Evolutionary conservation across 345 rosid species (phyloP).

Genomic region (Chamaenerion angustifolium): DNA sequence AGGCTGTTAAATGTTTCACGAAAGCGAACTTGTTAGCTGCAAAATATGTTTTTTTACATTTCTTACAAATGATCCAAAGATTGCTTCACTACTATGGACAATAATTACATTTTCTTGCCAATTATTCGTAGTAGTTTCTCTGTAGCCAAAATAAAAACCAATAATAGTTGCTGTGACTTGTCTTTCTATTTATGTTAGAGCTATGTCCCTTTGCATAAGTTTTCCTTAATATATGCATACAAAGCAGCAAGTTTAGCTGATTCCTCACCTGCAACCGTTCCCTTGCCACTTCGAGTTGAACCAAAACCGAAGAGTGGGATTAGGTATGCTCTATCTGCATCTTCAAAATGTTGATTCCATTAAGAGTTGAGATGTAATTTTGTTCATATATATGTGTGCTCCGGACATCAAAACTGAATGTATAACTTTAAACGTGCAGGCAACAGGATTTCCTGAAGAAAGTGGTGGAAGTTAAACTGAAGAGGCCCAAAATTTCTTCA

Average conservation of each 20-base stretch:
- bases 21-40: too few species aligned
- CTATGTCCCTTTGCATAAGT: neutral
- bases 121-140: too few species aligned
- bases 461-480: constrained; percentile 81
- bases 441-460: constrained; percentile 85
- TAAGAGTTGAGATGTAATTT: too few species aligned
- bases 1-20: too few species aligned
- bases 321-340: constrained; percentile 27
- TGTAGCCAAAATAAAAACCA: too few species aligned
- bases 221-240: constrained; percentile 47
- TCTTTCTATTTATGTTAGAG: too few species aligned
- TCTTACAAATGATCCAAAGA: too few species aligned
- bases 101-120: too few species aligned
- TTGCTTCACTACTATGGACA: too few species aligned
- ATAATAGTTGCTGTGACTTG: too few species aligned
- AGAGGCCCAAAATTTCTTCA: constrained; percentile 34
- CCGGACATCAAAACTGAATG: neutral
- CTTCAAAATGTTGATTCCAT: neutral
- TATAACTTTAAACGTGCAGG: constrained; percentile 20
- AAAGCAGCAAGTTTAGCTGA: constrained; percentile 90
- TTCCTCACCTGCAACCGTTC: constrained; percentile 70
- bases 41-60: too few species aligned
- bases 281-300: constrained; percentile 82
- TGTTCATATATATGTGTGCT: too few species aligned
- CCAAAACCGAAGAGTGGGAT: constrained; percentile 94